These are phyloP conservation scores for Rubroboletus satanas DNA, from an alignment of 768 basidiomycete species.

Conservation along the genomic window DNA sequence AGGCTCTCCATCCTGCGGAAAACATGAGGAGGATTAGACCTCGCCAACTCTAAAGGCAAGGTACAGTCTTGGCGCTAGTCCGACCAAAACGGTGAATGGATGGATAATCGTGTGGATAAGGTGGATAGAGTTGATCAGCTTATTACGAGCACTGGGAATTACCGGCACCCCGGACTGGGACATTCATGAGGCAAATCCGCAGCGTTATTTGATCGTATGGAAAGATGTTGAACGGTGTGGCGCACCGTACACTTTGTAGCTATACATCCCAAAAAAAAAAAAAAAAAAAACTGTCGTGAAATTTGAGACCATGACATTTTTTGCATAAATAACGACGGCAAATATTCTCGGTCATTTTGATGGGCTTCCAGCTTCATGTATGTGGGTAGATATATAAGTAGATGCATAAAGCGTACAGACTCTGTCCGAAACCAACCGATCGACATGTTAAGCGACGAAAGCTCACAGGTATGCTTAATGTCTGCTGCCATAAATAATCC, in stretches of 20 bases:
- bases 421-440: not conserved
- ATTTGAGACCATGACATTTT: too few relatives aligned
- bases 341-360: not conserved
- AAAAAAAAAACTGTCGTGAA: too few relatives aligned
- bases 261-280: too few relatives aligned
- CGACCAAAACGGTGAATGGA: too few relatives aligned
- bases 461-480: constrained; percentile 2
- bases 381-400: not conserved
- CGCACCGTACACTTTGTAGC: not conserved
- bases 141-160: not conserved
- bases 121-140: not conserved
- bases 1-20: too few relatives aligned
- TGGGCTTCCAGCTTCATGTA: not conserved
- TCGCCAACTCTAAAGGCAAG: too few relatives aligned
- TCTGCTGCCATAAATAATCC: not conserved
- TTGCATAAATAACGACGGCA: too few relatives aligned
- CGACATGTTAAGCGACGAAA: not conserved
- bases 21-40: too few relatives aligned
- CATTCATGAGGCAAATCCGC: not conserved
- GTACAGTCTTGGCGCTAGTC: too few relatives aligned
- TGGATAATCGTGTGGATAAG: too few relatives aligned
- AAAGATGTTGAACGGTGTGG: too few relatives aligned
- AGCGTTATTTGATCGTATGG: not conserved
- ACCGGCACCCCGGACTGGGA: not conserved
- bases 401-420: not conserved